Evolutionary conservation across 1,284 basidiomycete species (phyloP), one percentile per base, ranked within the genome.

Genomic region (Boletellus dicymbophilus): DNA sequence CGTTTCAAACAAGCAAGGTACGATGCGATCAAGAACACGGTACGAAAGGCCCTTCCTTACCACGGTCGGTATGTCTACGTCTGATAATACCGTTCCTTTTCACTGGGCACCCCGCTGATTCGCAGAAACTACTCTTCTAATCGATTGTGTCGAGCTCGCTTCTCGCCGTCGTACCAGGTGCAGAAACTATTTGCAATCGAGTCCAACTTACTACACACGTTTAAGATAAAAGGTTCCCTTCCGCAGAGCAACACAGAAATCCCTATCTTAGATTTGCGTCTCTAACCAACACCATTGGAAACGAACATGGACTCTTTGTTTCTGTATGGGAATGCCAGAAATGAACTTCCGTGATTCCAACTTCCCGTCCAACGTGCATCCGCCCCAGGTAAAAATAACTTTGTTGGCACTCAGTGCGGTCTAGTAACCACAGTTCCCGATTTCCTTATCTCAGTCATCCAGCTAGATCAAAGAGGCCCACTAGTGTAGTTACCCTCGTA

Each of bases 391-490:
- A 68, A 67, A 67, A 39, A 60, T 61, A 37, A 49, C n/a, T n/a
- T n/a, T n/a, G n/a, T 72, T 11, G 68, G 68, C 27, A 51, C 52
- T 37, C 66, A 65, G 72, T 72, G 55, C 4, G 60, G 10, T 38
- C 33, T n/a, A 26, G 21, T 20, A 41, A 28, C 20, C n/a, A 34
- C 31, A 7, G 10, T 5, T 27, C 36, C 13, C 25, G 16, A 18
- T 12, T 40, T 54, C 49, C 41, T 49, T 20, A 7, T 13, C n/a
- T n/a, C n/a, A n/a, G 20, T 27, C 23, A 4, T 43, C 26, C 43
- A 77, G 74, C 53, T 74, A 69, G 53, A 60, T 76, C 28, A 70
- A 70, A 28, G 74, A 72, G 72, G 72, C 16, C 76, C 72, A 8
- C 56, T 67, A 10, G 61, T 68, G 13, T 63, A 64, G 40, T 63